Evolutionary conservation across 495 filamentous ascomycete species (phyloP).

Genomic region (Penicillium roqueforti): DNA sequence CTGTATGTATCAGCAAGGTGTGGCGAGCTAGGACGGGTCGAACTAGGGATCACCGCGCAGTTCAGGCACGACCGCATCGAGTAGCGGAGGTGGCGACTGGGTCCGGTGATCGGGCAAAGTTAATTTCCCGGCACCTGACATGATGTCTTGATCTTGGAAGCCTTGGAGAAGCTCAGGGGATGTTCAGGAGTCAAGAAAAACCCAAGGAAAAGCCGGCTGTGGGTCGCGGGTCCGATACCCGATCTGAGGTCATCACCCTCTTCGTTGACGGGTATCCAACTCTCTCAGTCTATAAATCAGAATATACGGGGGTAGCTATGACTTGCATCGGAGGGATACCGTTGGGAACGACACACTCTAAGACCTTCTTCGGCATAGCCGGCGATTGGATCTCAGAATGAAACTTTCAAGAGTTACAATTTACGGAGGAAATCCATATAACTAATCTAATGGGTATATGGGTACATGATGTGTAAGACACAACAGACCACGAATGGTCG

Average conservation of each 20-base stretch:
- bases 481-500: background rate
- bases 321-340: background rate
- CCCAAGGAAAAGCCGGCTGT: background rate
- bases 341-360: background rate
- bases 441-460: background rate
- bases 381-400: no score
- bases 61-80: conserved; percentile 13
- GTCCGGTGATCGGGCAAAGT: conserved; percentile 2
- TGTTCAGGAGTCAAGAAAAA: background rate
- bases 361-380: background rate
- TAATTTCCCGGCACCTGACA: conserved; percentile 1
- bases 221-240: background rate
- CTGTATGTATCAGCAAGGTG: conserved; percentile 17
- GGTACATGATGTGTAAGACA: background rate
- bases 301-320: background rate
- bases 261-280: background rate
- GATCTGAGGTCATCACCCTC: background rate
- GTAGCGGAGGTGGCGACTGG: background rate
- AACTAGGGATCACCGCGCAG: conserved; percentile 21
- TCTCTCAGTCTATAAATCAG: background rate
- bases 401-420: no score
- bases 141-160: conserved; percentile 15
- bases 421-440: background rate
- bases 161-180: background rate
- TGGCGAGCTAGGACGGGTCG: conserved; percentile 3